Evolutionary conservation across 257 asterid genomes (phyloP).

Genomic region (Ilex aquifolium): DNA sequence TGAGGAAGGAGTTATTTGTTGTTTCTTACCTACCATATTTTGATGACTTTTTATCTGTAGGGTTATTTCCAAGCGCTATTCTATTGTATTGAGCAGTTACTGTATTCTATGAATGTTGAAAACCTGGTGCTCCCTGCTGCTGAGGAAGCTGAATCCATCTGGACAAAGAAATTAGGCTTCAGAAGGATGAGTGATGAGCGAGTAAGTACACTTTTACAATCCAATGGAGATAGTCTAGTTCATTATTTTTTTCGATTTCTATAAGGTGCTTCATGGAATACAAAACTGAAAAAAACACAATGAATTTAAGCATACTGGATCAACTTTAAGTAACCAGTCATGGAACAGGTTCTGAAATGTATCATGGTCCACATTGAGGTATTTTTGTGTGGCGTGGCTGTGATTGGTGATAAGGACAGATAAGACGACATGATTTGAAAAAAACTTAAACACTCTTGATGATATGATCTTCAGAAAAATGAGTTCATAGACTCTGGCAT

Average conservation of each 20-base stretch:
- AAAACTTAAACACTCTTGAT: no score
- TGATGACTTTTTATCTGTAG: slow-evolving; percentile 27
- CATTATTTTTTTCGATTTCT: background rate
- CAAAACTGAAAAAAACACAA: background rate
- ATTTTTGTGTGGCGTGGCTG: no score
- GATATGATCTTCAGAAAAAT: no score
- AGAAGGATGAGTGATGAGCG: slow-evolving; percentile 67
- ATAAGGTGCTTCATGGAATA: no score
- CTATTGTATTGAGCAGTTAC: slow-evolving; percentile 72
- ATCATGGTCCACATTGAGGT: no score
- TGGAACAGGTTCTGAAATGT: no score
- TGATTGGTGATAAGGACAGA: no score
- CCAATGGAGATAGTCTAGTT: background rate
- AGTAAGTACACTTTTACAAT: slow-evolving; percentile 39
- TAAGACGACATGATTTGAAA: no score
- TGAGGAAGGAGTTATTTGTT: no score
- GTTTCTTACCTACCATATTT: background rate
- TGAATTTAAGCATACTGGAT: background rate
- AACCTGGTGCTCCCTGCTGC: slow-evolving; percentile 94
- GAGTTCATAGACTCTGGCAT: no score
- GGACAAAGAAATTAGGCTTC: slow-evolving; percentile 92
- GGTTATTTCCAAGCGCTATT: slow-evolving; percentile 90
- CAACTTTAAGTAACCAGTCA: no score
- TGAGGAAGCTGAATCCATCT: slow-evolving; percentile 94
- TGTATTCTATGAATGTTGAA: slow-evolving; percentile 69